phyloP scores from a whole-genome alignment of 768 basidiomycete genomes.

The Gymnopilus dilepis region DNA sequence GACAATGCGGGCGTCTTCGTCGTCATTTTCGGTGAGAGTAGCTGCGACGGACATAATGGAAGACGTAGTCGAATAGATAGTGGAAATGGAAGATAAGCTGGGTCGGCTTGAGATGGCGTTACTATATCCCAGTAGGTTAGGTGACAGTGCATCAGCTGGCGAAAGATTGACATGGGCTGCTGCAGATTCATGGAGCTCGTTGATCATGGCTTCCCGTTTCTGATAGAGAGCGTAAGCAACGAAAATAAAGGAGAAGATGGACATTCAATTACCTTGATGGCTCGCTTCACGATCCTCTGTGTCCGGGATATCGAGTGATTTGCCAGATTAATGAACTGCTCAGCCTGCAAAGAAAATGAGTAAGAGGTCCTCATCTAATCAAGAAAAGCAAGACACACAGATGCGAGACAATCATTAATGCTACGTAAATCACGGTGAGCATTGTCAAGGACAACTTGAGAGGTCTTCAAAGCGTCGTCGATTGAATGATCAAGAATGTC shows the following conservation, averaged over 20 bases:
- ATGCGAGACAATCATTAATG: constrained; percentile 57
- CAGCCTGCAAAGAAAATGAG: constrained; percentile 45
- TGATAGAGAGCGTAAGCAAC: constrained; percentile 27
- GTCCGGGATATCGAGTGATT: constrained; percentile 61
- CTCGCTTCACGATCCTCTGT: constrained; percentile 60
- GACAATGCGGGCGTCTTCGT: constrained; percentile 65
- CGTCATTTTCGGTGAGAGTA: constrained; percentile 58
- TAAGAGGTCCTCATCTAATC: not conserved
- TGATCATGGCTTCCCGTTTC: constrained; percentile 57
- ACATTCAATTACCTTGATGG: constrained; percentile 51
- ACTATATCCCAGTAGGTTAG: constrained; percentile 34
- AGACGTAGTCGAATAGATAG: constrained; percentile 46
- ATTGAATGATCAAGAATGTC: constrained; percentile 42
- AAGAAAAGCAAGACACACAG: constrained; percentile 43
- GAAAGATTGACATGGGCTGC: constrained; percentile 17
- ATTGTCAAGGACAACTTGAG: constrained; percentile 54
- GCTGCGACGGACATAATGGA: constrained; percentile 53
- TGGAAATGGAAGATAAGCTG: constrained; percentile 48
- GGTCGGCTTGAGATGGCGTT: constrained; percentile 41
- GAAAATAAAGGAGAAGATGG: not conserved
- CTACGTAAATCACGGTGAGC: constrained; percentile 60
- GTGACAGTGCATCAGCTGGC: constrained; percentile 30
- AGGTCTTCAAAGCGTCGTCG: constrained; percentile 46
- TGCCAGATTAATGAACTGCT: constrained; percentile 58
- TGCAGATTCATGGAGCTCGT: constrained; percentile 42